Evolutionary conservation across 331 rosid species (phyloP), one percentile per base, ranked within the genome.

Genomic region (Phaseolus coccineus): DNA sequence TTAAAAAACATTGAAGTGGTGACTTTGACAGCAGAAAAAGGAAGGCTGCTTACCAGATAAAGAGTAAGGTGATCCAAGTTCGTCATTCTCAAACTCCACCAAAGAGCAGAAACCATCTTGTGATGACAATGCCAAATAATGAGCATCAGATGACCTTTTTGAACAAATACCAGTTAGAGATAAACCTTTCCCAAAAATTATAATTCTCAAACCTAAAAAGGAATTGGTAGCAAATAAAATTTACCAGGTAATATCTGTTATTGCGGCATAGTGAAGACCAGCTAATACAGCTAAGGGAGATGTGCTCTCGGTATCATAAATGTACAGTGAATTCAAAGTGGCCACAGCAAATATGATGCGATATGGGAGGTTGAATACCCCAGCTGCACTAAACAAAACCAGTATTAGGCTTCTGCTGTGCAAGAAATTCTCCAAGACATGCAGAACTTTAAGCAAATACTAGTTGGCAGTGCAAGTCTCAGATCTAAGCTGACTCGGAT

Each of bases 71-170:
- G 86, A 73, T 70, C 99, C 97, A 50, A 93, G 90, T 86, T 95
- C 97, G 11, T 84, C 86, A 62, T 82, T 82, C 81, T 91, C 98
- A 70, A 95, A 95, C 85, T 95, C 94, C 55, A 95, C 85, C 74
- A 95, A 73, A 27, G 98, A 91, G 81, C 97, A 88, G 87, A 85
- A 95, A 71, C 97, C 96, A 85, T 93, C 99, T 90, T 93, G 99
- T n/a, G 99, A 95, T 25, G 99, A 93, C 83, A 89, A 47, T 56
- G 96, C 99, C 75, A 93, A 80, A 84, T 88, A 95, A 27, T 47
- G 93, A 55, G 91, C 98, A 79, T 95, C 93, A 9, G 91, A 81
- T 76, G 98, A 95, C 99, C 97, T 95, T 57, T 19, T 48, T 14
- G 82, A 81, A 83, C 59, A 78, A 84, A 77, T 24, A 52, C 59